phyloP scores from a whole-genome alignment of 75 land plant genomes.

The Pinus albicaulis region DNA sequence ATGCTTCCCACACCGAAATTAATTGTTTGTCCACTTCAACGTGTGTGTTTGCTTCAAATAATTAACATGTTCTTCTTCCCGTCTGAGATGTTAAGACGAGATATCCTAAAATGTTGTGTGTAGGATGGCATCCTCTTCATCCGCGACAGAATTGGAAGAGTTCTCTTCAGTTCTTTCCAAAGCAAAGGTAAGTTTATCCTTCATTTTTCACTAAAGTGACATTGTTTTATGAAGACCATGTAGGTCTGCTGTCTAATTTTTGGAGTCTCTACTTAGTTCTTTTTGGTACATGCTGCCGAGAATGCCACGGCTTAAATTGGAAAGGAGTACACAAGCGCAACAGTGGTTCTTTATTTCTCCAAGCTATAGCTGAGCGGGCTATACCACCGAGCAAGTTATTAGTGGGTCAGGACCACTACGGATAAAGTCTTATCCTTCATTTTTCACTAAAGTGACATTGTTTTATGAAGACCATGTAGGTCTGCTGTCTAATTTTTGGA shows the following conservation, averaged over 20 bases:
- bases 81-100: too few relatives aligned
- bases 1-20: too few relatives aligned
- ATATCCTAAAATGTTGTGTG: not conserved
- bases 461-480: not conserved
- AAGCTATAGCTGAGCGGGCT: not conserved
- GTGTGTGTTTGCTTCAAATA: too few relatives aligned
- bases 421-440: not conserved
- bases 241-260: not conserved
- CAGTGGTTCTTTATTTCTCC: not conserved
- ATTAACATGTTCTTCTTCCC: too few relatives aligned
- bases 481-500: not conserved
- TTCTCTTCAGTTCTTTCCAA: constrained; percentile 6
- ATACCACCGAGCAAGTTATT: not conserved
- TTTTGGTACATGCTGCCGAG: not conserved
- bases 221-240: not conserved
- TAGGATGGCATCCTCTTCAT: constrained; percentile 9
- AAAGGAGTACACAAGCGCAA: not conserved
- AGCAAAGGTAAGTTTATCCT: not conserved
- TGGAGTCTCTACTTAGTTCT: not conserved
- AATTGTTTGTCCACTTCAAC: too few relatives aligned
- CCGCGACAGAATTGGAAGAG: not conserved
- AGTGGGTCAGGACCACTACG: too few relatives aligned
- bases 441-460: not conserved
- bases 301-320: not conserved
- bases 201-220: not conserved